Conservation (phyloP, 2,329 filamentous ascomycete species). For the Fusarium sp. region DNA sequence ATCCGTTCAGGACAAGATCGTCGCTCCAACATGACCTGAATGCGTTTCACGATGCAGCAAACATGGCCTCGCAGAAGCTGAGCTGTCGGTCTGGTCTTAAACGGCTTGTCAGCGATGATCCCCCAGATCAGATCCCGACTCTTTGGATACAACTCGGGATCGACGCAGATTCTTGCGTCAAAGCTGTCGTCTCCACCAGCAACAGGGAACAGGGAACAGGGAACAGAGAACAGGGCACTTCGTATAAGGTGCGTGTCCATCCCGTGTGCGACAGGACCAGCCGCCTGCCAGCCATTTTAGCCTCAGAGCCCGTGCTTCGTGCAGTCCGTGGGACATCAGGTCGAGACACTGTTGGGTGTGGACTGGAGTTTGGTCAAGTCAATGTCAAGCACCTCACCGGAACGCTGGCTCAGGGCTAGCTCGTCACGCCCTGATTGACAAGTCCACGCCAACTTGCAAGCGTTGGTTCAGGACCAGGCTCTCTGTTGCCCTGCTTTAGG, state of each 20-base stretch:
- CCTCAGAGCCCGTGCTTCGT: background rate
- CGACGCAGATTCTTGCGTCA: slow-evolving; percentile 7
- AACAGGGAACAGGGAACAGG: slow-evolving; percentile 26
- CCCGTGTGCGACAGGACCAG: background rate
- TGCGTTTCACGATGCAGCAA: slow-evolving; percentile 2
- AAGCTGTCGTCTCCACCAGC: slow-evolving; percentile 4
- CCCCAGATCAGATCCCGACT: slow-evolving; percentile 2
- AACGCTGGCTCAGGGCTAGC: slow-evolving; percentile 4
- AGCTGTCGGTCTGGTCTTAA: background rate
- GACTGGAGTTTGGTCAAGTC: background rate
- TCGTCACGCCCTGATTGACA: background rate
- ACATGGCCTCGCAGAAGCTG: background rate
- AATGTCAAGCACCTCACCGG: slow-evolving; percentile 2
- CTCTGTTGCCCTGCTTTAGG: background rate
- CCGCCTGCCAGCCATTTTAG: slow-evolving; percentile 1
- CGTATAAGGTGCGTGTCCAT: background rate
- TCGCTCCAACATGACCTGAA: background rate
- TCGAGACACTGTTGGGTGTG: slow-evolving; percentile 5
- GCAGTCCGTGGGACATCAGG: background rate
- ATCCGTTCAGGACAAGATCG: background rate
- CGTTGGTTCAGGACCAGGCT: background rate
- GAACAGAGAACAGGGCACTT: slow-evolving; percentile 23
- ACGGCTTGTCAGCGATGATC: slow-evolving; percentile 5
- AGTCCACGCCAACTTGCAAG: slow-evolving; percentile 1
- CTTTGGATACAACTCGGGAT: slow-evolving; percentile 3